These are phyloP conservation scores for Irpex sp. DNA, from an alignment of 1,284 basidiomycete species.

Conservation along the genomic window DNA sequence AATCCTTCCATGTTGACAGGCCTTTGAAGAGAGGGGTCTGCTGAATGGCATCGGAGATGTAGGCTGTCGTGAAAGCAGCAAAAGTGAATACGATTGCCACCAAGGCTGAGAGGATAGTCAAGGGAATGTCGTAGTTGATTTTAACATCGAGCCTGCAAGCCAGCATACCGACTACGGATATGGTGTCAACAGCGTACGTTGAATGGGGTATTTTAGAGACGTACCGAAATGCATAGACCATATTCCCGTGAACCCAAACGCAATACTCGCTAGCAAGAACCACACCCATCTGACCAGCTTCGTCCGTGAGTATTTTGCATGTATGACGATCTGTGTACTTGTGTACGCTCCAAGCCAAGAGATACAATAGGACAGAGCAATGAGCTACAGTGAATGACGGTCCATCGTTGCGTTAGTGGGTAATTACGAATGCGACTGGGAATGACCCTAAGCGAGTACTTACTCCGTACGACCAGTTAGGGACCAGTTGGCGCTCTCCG, in stretches of 20 bases:
- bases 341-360: conserved; percentile 28
- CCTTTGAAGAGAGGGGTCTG: conserved; percentile 11
- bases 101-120: conserved; percentile 26
- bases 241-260: conserved; percentile 27
- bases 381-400: conserved; percentile 15
- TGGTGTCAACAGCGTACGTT: neutral
- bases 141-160: conserved; percentile 25
- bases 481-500: conserved; percentile 19
- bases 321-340: conserved; percentile 28
- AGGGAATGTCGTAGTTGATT: conserved; percentile 20
- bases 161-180: conserved; percentile 24
- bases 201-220: conserved; percentile 1
- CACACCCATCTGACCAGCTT: conserved; percentile 19
- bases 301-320: conserved; percentile 24
- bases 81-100: conserved; percentile 26
- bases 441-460: neutral
- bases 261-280: conserved; percentile 24
- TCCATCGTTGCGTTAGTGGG: neutral
- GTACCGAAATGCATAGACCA: conserved; percentile 30
- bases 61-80: conserved; percentile 21
- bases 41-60: conserved; percentile 19
- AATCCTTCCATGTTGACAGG: conserved; percentile 6
- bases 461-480: conserved; percentile 25
- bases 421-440: too few species aligned
- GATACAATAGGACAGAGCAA: conserved; percentile 25